phyloP scores from a whole-genome alignment of 345 rosid species.

The Bruguiera sexangula region DNA sequence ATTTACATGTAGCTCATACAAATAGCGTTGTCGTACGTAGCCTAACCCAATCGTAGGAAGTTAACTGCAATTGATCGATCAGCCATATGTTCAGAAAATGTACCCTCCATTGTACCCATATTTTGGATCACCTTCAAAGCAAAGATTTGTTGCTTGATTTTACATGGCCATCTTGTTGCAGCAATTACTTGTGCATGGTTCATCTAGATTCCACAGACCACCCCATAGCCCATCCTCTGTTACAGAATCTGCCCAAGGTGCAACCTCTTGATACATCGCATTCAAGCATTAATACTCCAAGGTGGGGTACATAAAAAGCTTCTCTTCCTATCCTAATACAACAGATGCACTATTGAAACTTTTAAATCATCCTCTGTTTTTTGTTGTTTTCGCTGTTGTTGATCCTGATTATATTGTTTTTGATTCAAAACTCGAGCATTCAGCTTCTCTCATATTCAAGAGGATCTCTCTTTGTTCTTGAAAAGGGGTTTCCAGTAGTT shows the following conservation, averaged over 20 bases:
- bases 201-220: slow-evolving; percentile 11
- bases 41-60: too few relatives aligned
- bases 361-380: background rate
- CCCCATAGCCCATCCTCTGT: slow-evolving; percentile 7
- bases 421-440: background rate
- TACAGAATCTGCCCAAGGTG: background rate
- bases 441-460: background rate
- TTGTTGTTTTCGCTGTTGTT: too few relatives aligned
- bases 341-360: background rate
- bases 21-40: too few relatives aligned
- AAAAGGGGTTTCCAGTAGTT: background rate
- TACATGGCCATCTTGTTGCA: too few relatives aligned
- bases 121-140: too few relatives aligned
- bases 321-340: background rate
- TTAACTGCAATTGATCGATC: too few relatives aligned
- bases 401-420: background rate
- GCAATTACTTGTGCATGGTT: too few relatives aligned
- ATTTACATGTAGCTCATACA: too few relatives aligned
- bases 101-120: too few relatives aligned
- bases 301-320: background rate
- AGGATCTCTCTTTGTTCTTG: background rate
- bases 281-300: background rate
- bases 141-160: too few relatives aligned
- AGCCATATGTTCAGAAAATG: too few relatives aligned
- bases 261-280: background rate